phyloP scores from a whole-genome alignment of 2,329 filamentous ascomycete species.

The Aspergillus persii region DNA sequence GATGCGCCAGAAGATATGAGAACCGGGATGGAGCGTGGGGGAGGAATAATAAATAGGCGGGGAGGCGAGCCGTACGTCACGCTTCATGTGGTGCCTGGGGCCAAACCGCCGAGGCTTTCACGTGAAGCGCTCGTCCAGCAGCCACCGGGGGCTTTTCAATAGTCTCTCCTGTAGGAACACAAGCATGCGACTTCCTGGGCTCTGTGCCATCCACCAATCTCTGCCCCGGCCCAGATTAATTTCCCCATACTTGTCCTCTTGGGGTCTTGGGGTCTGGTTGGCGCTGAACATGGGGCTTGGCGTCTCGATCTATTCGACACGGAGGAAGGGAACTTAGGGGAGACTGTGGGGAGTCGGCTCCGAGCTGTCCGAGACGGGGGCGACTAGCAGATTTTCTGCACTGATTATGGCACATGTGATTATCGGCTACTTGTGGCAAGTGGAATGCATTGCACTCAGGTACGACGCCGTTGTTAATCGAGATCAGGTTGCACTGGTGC shows the following conservation, averaged over 20 bases:
- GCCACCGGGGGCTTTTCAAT: neutral
- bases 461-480: too few relatives aligned
- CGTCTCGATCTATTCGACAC: neutral
- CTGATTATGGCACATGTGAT: neutral
- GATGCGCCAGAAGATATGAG: neutral
- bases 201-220: neutral
- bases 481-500: too few relatives aligned
- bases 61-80: neutral
- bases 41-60: neutral
- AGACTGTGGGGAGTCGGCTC: neutral
- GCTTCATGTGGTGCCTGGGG: neutral
- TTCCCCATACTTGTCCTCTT: neutral
- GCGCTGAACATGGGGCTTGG: neutral
- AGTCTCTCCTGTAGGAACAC: neutral
- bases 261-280: neutral
- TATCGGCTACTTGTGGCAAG: neutral
- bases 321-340: neutral
- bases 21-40: neutral
- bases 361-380: neutral
- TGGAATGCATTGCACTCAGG: too few relatives aligned
- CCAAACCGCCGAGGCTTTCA: conserved; percentile 5
- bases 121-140: neutral
- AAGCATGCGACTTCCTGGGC: neutral
- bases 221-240: neutral
- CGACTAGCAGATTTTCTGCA: too few relatives aligned